Evolutionary conservation across 2,329 filamentous ascomycete genomes (phyloP).

Genomic region (Fusarium zealandicum): DNA sequence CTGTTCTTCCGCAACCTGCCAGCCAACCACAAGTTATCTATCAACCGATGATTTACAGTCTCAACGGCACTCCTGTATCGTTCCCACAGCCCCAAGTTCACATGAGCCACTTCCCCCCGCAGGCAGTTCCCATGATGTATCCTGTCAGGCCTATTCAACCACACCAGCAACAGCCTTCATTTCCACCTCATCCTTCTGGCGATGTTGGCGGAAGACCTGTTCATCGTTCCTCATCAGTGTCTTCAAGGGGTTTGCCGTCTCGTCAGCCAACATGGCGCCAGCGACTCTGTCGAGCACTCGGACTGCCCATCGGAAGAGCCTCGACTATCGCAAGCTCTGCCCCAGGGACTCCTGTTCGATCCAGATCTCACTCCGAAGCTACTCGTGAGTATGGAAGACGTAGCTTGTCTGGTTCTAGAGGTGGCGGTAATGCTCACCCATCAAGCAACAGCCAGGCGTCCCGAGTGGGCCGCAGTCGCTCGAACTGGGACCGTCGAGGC

Average conservation of each 20-base stretch:
- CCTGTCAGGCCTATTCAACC: conserved; percentile 1
- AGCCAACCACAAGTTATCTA: conserved; percentile 19
- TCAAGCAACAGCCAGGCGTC: background rate
- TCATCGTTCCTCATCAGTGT: background rate
- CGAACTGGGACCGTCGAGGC: background rate
- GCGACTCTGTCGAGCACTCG: conserved; percentile 38
- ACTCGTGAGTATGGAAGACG: background rate
- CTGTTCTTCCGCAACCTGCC: conserved; percentile 22
- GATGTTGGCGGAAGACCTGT: background rate
- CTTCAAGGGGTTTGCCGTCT: conserved; percentile 10
- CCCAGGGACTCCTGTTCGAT: conserved; percentile 17
- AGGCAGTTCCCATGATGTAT: conserved; percentile 9
- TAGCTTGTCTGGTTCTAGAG: background rate
- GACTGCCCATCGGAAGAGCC: conserved; percentile 44
- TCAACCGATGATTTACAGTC: conserved; percentile 26
- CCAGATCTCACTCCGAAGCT: conserved; percentile 1
- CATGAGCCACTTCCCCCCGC: background rate
- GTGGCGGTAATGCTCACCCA: background rate
- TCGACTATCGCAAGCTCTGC: conserved; percentile 46
- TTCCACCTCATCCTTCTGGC: background rate
- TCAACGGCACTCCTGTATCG: background rate
- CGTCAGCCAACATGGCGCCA: conserved; percentile 41
- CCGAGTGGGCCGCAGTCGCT: background rate
- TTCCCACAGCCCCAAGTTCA: conserved; percentile 4
- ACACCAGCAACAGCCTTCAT: background rate